Conservation (phyloP, 129 eudicot genomes). For the Artemisia tridentata region DNA sequence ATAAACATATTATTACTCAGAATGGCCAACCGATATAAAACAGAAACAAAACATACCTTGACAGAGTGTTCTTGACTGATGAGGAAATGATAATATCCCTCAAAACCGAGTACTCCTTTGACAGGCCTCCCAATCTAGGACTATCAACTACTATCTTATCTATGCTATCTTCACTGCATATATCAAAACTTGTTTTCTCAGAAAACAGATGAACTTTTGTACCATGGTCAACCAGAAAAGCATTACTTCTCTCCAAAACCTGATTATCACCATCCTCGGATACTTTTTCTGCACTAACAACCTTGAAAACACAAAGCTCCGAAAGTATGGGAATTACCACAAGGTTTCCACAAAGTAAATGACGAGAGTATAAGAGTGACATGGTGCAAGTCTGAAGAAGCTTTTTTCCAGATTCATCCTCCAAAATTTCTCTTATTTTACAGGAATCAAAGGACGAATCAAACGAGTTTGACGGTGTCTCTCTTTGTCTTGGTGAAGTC, state of each 20-base stretch:
- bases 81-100: conserved; percentile 71
- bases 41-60: conserved; percentile 46
- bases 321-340: conserved; percentile 69
- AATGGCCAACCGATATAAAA: no score
- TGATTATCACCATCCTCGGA: conserved; percentile 25
- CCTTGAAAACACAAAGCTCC: conserved; percentile 59
- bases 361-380: conserved; percentile 60
- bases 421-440: conserved; percentile 49
- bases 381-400: conserved; percentile 64
- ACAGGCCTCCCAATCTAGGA: conserved; percentile 66
- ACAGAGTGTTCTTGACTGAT: conserved; percentile 47
- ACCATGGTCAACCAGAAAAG: conserved; percentile 45
- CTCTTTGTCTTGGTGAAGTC: conserved; percentile 37
- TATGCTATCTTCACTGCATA: conserved; percentile 28
- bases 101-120: conserved; percentile 64
- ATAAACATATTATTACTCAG: neutral
- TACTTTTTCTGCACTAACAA: conserved; percentile 45
- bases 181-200: conserved; percentile 29
- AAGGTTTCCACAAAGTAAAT: conserved; percentile 62
- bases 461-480: conserved; percentile 28
- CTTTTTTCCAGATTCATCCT: conserved; percentile 58
- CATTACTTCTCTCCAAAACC: conserved; percentile 30
- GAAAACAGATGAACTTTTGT: conserved; percentile 58
- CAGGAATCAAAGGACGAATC: conserved; percentile 28
- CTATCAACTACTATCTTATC: conserved; percentile 30